Evolutionary conservation across 345 rosid genomes (phyloP).

Genomic region (Pseudoturritis turrita): DNA sequence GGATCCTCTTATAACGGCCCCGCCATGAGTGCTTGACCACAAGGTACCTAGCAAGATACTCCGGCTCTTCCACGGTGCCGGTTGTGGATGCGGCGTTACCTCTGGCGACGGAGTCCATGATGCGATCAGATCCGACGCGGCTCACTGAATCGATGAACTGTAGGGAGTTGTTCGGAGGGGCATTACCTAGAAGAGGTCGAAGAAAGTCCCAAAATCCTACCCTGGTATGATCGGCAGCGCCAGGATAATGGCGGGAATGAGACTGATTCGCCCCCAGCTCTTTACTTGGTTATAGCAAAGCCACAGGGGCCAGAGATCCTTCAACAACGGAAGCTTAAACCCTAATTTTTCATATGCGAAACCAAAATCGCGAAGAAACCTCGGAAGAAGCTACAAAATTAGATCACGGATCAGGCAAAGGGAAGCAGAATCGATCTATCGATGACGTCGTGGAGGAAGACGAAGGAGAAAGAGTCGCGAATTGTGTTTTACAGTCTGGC

Average conservation of each 20-base stretch:
- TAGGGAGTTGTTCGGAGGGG: constrained; percentile 49
- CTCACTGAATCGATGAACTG: constrained; percentile 50
- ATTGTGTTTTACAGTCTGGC: constrained; percentile 12
- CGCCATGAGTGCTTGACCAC: constrained; percentile 98
- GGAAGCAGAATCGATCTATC: constrained; percentile 4
- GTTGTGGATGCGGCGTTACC: constrained; percentile 25
- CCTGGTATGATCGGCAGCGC: constrained; percentile 45
- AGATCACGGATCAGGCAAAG: background rate
- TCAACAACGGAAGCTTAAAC: constrained; percentile 21
- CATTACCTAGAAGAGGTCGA: constrained; percentile 48
- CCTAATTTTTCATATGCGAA: constrained; percentile 19
- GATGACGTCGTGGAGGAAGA: background rate
- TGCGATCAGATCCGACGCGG: constrained; percentile 31
- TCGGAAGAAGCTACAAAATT: background rate
- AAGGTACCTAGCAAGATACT: constrained; percentile 83
- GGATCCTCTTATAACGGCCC: constrained; percentile 89
- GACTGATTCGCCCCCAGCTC: constrained; percentile 99
- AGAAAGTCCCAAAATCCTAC: constrained; percentile 66
- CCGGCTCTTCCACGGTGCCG: constrained; percentile 65
- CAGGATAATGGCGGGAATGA: constrained; percentile 60
- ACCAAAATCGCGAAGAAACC: background rate
- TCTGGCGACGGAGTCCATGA: constrained; percentile 47
- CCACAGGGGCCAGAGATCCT: constrained; percentile 26
- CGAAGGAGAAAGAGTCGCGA: background rate
- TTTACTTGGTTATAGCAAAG: constrained; percentile 29